Conservation (phyloP, 73 alveolate genomes). For the Paramecium tetraurelia region DNA sequence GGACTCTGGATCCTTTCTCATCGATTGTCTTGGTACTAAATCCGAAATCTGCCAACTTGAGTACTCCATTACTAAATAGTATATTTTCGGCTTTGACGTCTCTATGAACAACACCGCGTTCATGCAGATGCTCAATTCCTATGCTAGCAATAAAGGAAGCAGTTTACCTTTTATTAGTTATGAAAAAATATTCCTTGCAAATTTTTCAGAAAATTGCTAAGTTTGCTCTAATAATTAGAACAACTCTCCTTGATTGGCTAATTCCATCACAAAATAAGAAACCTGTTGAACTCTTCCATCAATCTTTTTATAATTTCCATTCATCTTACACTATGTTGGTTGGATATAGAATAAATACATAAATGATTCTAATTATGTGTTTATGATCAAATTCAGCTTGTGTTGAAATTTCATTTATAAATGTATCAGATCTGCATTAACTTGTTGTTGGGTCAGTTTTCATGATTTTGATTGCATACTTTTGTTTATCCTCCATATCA, state of each 20-base stretch:
- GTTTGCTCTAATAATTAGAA: not conserved
- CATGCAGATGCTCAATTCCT: constrained; percentile 53
- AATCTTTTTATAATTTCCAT: constrained; percentile 10
- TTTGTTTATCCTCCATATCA: not conserved
- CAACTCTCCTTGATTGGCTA: constrained; percentile 40
- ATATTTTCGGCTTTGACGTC: constrained; percentile 41
- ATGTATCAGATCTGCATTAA: not conserved
- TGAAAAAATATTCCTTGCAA: constrained; percentile 27
- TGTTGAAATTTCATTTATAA: constrained; percentile 19
- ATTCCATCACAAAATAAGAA: constrained; percentile 43
- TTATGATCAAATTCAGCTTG: constrained; percentile 18
- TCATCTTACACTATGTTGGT: not conserved
- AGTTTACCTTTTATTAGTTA: constrained; percentile 13
- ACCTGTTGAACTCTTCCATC: constrained; percentile 13
- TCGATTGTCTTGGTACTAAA: constrained; percentile 53
- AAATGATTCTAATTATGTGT: constrained; percentile 7
- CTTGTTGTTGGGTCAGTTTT: constrained; percentile 38
- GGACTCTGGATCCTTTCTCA: constrained; percentile 42
- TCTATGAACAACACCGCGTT: constrained; percentile 44
- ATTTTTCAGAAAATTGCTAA: constrained; percentile 20
- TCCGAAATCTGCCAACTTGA: constrained; percentile 47
- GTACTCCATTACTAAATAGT: not conserved
- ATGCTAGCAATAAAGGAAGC: not conserved
- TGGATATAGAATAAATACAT: not conserved
- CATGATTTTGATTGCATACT: constrained; percentile 31